phyloP scores from a whole-genome alignment of 2,329 filamentous ascomycete species.

The Shiraia sp. region DNA sequence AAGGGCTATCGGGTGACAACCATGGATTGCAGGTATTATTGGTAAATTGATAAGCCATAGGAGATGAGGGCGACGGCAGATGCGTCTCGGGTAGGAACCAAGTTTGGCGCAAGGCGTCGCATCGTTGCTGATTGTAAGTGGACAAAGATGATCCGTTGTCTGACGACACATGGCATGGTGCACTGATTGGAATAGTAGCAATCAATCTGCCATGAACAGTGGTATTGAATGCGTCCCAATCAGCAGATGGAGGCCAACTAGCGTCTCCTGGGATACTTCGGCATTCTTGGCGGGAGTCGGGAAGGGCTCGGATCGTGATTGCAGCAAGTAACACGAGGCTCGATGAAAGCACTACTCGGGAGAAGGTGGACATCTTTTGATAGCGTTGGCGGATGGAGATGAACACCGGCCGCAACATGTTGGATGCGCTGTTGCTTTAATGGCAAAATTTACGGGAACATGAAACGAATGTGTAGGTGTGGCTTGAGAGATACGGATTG shows the following conservation, averaged over 20 bases:
- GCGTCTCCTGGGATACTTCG: slow-evolving; percentile 26
- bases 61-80: slow-evolving; percentile 46
- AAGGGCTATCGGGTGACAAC: not conserved
- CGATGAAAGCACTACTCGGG: not conserved
- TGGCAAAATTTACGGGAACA: not conserved
- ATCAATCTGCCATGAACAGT: slow-evolving; percentile 41
- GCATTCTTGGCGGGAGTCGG: no score
- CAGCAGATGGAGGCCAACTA: slow-evolving; percentile 32
- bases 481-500: no score
- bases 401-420: not conserved
- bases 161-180: slow-evolving; percentile 34
- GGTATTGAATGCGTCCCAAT: slow-evolving; percentile 37
- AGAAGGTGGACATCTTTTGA: not conserved
- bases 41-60: slow-evolving; percentile 42
- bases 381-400: not conserved
- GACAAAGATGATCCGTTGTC: not conserved
- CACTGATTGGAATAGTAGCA: slow-evolving; percentile 40
- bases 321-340: not conserved
- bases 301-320: not conserved
- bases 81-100: slow-evolving; percentile 7
- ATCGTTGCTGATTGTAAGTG: slow-evolving; percentile 10
- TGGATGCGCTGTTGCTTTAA: not conserved
- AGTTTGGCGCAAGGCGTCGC: slow-evolving; percentile 13
- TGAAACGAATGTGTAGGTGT: no score
- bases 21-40: slow-evolving; percentile 12